Evolutionary conservation across 331 rosid genomes (phyloP), one percentile per base, ranked within the genome.

Genomic region (Quercus phellos): DNA sequence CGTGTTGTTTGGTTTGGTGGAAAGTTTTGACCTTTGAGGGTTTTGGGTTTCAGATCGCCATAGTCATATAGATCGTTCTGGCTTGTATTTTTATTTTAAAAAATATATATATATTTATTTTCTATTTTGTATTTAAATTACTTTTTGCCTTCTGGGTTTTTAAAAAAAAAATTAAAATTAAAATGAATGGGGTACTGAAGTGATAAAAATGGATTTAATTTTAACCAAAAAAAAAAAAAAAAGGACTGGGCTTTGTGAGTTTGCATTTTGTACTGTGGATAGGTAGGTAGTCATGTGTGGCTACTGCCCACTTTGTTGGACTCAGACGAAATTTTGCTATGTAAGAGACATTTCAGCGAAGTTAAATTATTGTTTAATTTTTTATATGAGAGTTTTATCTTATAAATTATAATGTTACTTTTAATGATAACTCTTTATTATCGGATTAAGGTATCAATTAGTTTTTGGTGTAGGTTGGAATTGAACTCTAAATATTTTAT

Each of bases 381-480:
- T 38, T 6, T 38, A 7, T 8, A 38, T 24, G 43, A 35, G 10
- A 7, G 3, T 6, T 34, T 29, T 3, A 29, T 0, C 0, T 30
- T 24, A 24, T 24, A 6, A 4, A 6, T 0, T 6, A 0, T 6
- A 0, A 35, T 0, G 10, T 0, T 0, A 0, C 0, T 35, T 1
- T 6, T 1, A 0, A 35, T 35, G 0, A 7, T 38, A 38, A 0
- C 0, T 35, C 0, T 35, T 35, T 1, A 35, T 35, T 0, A 35
- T 1, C 0, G 0, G 0, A 1, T 0, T 35, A 35, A 35, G 0
- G 0, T 0, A 6, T 0, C 0, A 35, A 35, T 6, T 0, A 6
- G 9, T 1, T 35, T 1, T 35, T 35, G 0, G 0, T 0, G 0
- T 35, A 35, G 0, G 0, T 0, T 0, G 0, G 0, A 0, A 7